phyloP scores from a whole-genome alignment of 2,329 filamentous ascomycete genomes.

The Xylogone sp. region DNA sequence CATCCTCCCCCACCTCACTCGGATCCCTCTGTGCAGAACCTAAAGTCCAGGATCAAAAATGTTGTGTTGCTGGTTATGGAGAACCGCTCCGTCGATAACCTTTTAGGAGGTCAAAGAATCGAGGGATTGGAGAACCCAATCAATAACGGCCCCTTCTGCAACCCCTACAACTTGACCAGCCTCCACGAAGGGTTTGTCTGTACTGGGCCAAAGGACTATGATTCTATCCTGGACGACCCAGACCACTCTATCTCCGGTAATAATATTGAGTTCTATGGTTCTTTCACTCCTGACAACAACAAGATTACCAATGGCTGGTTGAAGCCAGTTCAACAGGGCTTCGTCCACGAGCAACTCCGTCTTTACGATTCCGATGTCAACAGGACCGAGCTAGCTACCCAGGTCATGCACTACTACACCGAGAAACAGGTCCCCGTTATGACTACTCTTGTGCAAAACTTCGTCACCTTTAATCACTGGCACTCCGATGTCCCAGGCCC shows the following conservation, averaged over 20 bases:
- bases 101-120: slow-evolving; percentile 36
- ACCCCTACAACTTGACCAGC: slow-evolving; percentile 33
- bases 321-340: slow-evolving; percentile 31
- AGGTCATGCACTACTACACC: slow-evolving; percentile 42
- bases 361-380: slow-evolving; percentile 29
- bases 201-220: slow-evolving; percentile 32
- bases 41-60: slow-evolving; percentile 33
- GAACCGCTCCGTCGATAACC: slow-evolving; percentile 41
- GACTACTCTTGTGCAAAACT: slow-evolving; percentile 36
- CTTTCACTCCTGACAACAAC: slow-evolving; percentile 33
- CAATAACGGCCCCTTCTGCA: slow-evolving; percentile 39
- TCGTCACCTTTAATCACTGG: slow-evolving; percentile 41
- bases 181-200: slow-evolving; percentile 26
- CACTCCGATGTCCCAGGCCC: slow-evolving; percentile 38
- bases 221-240: slow-evolving; percentile 38
- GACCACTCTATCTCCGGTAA: slow-evolving; percentile 38
- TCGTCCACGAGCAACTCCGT: slow-evolving; percentile 37
- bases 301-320: slow-evolving; percentile 30
- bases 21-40: slow-evolving; percentile 24
- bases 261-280: slow-evolving; percentile 40
- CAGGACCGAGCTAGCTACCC: slow-evolving; percentile 27
- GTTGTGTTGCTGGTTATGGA: slow-evolving; percentile 36
- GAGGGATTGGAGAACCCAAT: slow-evolving; percentile 37
- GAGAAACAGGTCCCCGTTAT: slow-evolving; percentile 39
- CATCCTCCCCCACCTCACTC: no score